Evolutionary conservation across 495 filamentous ascomycete genomes (phyloP), one percentile per base, ranked within the genome.

Genomic region (Penicillium riverlandense): DNA sequence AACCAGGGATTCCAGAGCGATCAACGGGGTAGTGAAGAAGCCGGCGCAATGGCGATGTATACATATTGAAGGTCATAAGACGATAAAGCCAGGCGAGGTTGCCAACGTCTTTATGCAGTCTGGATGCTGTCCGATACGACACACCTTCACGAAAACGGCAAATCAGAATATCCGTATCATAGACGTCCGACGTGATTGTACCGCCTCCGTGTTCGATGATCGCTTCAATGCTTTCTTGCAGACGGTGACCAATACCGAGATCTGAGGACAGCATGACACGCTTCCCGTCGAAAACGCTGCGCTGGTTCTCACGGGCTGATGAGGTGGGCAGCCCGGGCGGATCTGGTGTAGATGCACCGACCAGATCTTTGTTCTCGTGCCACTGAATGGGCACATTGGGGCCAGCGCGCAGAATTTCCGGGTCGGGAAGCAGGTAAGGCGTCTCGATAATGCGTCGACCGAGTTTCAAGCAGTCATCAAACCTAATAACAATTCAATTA

Each of bases 31-130:
- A 99, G 57, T 97, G 92, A 14, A 99, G 70, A 7, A 97, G 70
- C 40, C 88, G 78, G 13, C 77, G 74, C 44, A 88, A 65, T 7
- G 92, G 90, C 11, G 81, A 86, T 2, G 87, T 90, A 84, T 88
- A 99, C 38, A 79, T 74, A 55, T 95, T 87, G 56, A 86, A 80
- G 2, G 85, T 88, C 57, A 97, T 92, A 30, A 97, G 63, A 63
- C 91, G 78, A 55, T 92, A 97, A 1, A 99, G 67, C 92, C 92
- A 99, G 4, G 88, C 79, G 12, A 97, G 72, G 62, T 90, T 97
- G 8, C 90, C 92, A 37, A 97, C 88, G 33, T 87, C 80, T 49
- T 91, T 92, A 14, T 80, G 76, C 29, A 71, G 62, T 45, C 82
- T 78, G 3, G 88, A 82, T 3, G 92, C 90, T 13, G 75, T 72